phyloP scores from a whole-genome alignment of 2,329 filamentous ascomycete species.

The Colletotrichum musicola region DNA sequence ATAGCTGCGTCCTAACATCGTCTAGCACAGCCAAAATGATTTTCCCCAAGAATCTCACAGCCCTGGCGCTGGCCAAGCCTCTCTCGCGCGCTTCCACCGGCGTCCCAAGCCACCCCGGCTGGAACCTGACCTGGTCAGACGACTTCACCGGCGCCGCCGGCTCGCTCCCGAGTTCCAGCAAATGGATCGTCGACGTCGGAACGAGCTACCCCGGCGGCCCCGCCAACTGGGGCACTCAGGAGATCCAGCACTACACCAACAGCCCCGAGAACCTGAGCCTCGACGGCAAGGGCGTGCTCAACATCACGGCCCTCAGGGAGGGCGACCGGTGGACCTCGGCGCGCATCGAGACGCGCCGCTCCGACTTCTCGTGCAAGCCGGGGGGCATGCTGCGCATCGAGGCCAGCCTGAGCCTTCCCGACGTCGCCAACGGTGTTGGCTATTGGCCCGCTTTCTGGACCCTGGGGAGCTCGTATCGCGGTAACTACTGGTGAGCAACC shows the following conservation, averaged over 20 bases:
- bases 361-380: conserved; percentile 49
- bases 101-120: conserved; percentile 34
- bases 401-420: conserved; percentile 46
- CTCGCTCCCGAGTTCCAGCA: conserved; percentile 37
- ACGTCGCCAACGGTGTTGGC: conserved; percentile 46
- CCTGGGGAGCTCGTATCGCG: conserved; percentile 53
- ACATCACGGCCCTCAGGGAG: conserved; percentile 2
- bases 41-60: not conserved
- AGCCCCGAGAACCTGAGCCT: conserved; percentile 54
- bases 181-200: conserved; percentile 58
- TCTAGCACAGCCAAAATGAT: not conserved
- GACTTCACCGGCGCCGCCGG: conserved; percentile 44
- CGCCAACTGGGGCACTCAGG: conserved; percentile 56
- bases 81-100: not conserved
- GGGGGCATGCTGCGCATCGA: conserved; percentile 53
- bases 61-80: not conserved
- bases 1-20: too few species aligned
- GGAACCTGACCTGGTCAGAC: conserved; percentile 41
- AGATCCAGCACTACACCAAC: conserved; percentile 57
- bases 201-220: conserved; percentile 59
- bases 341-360: conserved; percentile 54
- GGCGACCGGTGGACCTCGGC: conserved; percentile 55
- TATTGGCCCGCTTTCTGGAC: conserved; percentile 62
- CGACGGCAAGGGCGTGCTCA: conserved; percentile 45
- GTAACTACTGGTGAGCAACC: conserved; percentile 44